These are phyloP conservation scores for Botrytis tulipae DNA, from an alignment of 2,329 filamentous ascomycete species.

Conservation along the genomic window DNA sequence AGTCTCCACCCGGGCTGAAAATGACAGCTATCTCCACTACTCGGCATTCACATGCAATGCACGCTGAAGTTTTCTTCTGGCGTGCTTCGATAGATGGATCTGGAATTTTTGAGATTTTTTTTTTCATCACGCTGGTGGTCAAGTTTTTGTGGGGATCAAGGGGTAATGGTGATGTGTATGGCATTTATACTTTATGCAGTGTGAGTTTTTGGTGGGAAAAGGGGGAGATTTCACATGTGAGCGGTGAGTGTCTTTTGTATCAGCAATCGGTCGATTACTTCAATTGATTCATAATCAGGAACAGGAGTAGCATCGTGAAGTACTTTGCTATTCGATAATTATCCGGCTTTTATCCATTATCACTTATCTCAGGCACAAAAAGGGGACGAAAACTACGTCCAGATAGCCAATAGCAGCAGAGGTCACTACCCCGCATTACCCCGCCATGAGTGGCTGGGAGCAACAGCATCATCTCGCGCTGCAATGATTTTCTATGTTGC, in stretches of 20 bases:
- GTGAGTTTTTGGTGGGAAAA: neutral
- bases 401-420: neutral
- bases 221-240: neutral
- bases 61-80: constrained; percentile 8
- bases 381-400: neutral
- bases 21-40: neutral
- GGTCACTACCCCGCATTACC: constrained; percentile 1
- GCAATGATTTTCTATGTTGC: neutral
- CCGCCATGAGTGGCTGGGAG: neutral
- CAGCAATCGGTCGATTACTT: neutral
- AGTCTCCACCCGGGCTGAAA: constrained; percentile 1
- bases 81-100: neutral
- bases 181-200: neutral
- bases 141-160: neutral
- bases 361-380: neutral
- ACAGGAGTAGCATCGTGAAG: neutral
- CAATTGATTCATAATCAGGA: neutral
- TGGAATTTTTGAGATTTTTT: neutral
- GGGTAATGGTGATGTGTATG: neutral
- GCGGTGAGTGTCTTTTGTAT: neutral
- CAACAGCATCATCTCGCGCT: neutral
- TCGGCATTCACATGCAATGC: constrained; percentile 2
- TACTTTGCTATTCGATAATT: neutral
- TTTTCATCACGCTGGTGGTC: neutral
- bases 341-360: neutral